Base-by-base conservation (phyloP, 352 stramenopile species). In the Globisporangium abappressorium region DNA sequence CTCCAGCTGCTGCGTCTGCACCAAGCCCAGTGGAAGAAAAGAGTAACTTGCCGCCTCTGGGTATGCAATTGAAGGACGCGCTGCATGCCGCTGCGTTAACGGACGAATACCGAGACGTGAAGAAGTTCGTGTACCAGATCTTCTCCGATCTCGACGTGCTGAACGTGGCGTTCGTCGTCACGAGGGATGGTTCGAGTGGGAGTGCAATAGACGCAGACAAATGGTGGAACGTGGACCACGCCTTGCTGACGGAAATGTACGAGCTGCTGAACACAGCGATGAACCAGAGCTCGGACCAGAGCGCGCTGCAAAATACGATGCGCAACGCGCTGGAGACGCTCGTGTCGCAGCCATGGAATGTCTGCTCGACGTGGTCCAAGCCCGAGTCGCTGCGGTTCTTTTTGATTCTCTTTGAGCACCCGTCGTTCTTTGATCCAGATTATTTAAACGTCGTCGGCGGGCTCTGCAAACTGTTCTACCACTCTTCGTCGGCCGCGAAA, bases 391-490 rank as follows among this genome's bases (percentile, higher is more conserved):
- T 94, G 43, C 82, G 84, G 11, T 91, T 92, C 62, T 82, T 94
- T 54, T 66, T 91, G 12, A 72, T 94, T 8, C 46, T 94, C n/a
- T 88, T 92, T 58, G 84, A 92, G 22, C 80, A 91, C 55, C 84
- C 86, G 56, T 70, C 79, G 22, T 76, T 94, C 41, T 92, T 94
- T 69, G 86, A 94, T 66, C 86, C 86, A 0, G 82, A 91, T 60
- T 94, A 91, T 57, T 65, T 90, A 36, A 81, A 87, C 34, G 79
- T 94, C 26, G 79, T 88, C 3, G 86, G 85, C 22, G 86, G 84
- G 4, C 68, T 94, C 22, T 85, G 80, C 62, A 83, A 85, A 63
- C 65, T 94, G 24, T 89, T 94, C 56, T 92, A 79, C 65, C 85
- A 92, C 55, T 62, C 89, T 18, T 66, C 73, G 0, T 57, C 77